A percentile compares a stretch with the other conserved stretches of the same genome.
Evolutionary conservation across 345 rosid species (phyloP).

Genomic region (Bretschneidera sinensis): DNA sequence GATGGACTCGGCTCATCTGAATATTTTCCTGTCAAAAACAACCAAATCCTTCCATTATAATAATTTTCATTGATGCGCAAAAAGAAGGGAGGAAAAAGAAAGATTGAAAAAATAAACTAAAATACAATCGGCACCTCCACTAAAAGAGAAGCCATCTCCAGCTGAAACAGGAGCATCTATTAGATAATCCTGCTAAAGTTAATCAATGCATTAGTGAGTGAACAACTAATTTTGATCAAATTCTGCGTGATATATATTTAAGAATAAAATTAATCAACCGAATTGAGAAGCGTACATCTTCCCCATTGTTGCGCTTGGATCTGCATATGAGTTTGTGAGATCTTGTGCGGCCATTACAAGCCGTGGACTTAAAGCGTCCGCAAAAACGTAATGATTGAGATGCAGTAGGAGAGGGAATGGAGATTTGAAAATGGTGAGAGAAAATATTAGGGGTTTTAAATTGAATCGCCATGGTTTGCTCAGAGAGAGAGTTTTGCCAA

Average conservation of each 20-base stretch:
- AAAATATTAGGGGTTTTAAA: constrained; percentile 16
- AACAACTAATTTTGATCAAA: background rate
- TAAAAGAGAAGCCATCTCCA: constrained; percentile 94
- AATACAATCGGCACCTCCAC: constrained; percentile 48
- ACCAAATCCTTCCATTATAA: background rate
- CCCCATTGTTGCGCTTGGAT: constrained; percentile 37
- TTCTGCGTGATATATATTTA: background rate
- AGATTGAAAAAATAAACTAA: background rate
- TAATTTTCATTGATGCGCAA: background rate
- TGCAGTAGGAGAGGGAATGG: constrained; percentile 13
- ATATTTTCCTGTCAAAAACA: constrained; percentile 57
- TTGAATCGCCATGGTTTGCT: constrained; percentile 34
- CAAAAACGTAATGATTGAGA: constrained; percentile 12
- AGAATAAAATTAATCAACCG: background rate
- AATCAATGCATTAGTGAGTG: background rate
- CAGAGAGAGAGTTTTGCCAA: background rate
- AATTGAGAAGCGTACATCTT: constrained; percentile 35
- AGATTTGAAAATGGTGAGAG: constrained; percentile 18
- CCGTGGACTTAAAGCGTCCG: constrained; percentile 5
- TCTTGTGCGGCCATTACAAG: constrained; percentile 23
- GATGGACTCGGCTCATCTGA: constrained; percentile 73
- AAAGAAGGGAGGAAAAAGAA: background rate
- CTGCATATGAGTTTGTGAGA: constrained; percentile 33
- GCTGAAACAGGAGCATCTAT: constrained; percentile 82
- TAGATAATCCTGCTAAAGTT: constrained; percentile 55